phyloP scores from a whole-genome alignment of 768 basidiomycete species.

The Paxillus involutus region DNA sequence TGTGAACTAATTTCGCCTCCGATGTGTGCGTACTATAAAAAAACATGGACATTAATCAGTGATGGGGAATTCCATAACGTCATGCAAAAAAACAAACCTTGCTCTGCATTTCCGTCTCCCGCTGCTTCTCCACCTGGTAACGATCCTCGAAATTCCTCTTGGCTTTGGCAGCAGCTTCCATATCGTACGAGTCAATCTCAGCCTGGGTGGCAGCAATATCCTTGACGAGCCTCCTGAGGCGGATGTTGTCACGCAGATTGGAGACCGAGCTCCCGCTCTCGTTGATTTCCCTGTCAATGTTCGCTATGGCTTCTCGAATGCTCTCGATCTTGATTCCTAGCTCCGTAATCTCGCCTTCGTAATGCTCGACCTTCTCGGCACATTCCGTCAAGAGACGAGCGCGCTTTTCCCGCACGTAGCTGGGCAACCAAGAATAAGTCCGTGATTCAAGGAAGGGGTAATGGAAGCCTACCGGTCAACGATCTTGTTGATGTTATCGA shows the following conservation, averaged over 20 bases:
- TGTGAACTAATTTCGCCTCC: constrained; percentile 81
- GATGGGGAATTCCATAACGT: background rate
- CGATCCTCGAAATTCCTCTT: constrained; percentile 82
- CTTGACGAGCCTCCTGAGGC: constrained; percentile 64
- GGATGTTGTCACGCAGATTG: constrained; percentile 81
- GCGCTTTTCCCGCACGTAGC: constrained; percentile 74
- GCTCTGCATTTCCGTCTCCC: constrained; percentile 69
- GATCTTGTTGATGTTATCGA: constrained; percentile 57
- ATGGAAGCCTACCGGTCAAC: constrained; percentile 57
- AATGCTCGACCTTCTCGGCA: constrained; percentile 49
- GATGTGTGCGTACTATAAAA: constrained; percentile 68
- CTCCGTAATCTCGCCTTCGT: constrained; percentile 45
- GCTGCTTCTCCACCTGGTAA: constrained; percentile 69
- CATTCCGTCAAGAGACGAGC: constrained; percentile 60
- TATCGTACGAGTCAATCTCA: constrained; percentile 73
- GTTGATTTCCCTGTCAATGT: constrained; percentile 76
- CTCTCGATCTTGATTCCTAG: constrained; percentile 40
- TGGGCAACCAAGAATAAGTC: constrained; percentile 26
- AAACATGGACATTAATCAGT: background rate
- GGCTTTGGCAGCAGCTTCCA: constrained; percentile 85
- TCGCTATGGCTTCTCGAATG: constrained; percentile 45
- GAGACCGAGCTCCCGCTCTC: constrained; percentile 68
- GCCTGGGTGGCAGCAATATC: constrained; percentile 67
- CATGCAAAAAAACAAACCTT: constrained; percentile 44
- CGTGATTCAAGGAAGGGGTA: background rate